Evolutionary conservation across 2,329 filamentous ascomycete species (phyloP), one percentile per base, ranked within the genome.

Genomic region (Ophiostoma sp.): DNA sequence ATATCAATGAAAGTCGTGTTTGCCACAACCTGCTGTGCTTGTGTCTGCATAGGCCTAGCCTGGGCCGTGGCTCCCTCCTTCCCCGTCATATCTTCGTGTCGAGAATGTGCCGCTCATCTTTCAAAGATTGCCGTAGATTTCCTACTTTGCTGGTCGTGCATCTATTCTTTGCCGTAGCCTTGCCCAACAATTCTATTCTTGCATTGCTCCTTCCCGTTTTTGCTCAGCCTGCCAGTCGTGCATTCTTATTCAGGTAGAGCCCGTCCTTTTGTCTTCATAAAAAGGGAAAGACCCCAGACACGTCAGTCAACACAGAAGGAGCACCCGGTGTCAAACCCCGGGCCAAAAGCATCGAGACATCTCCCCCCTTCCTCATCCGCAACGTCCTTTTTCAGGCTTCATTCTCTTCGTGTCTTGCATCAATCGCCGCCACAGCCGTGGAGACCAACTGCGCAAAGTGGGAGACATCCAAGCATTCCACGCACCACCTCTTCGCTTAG

Each of bases 401-500:
- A 44, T 36, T 57, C 27, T 70, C 31, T 33, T 36, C 36, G 27
- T 65, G 62, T 65, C 62, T 65, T 65, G 60, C 60, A 23, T 65
- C 23, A 35, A 39, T 65, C 20, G 17, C 44, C 17, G 20, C 17
- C 44, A 48, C 44, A 48, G 44, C 60, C 54, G 54, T 60, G 54
- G 17, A 36, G 31, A 60, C 36, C 64, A 67, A 31, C 54, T 27
- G 48, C 48, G n/a, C 31, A 64, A 44, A 48, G 44, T 64, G 60
- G 15, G 35, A 41, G 66, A 41, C 64, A 23, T 62, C 57, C 57
- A 36, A 44, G 15, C 70, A 71, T 71, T 71, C 70, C 68, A 67
- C 39, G 20, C 27, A 57, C 33, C 41, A 17, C 54, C 65, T 67
- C 44, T 33, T 66, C 65, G 68, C 70, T 64, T 70, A 71, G 67